Evolutionary conservation across 2,329 filamentous ascomycete genomes (phyloP).

Genomic region (Ophiobolus disseminans): DNA sequence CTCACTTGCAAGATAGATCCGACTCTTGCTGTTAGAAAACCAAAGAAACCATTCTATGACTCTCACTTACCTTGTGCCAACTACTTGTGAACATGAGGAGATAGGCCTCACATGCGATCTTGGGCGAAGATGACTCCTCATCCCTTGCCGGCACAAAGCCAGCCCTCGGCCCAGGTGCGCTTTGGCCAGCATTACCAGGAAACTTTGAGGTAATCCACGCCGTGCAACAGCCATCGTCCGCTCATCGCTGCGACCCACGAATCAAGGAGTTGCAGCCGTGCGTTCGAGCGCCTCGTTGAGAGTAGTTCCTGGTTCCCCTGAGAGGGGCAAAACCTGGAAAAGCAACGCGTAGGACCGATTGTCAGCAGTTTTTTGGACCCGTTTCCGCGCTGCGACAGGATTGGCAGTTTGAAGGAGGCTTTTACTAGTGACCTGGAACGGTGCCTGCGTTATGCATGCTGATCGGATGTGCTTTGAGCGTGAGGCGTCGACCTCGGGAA

Average conservation of each 20-base stretch:
- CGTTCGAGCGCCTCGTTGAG: constrained; percentile 17
- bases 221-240: constrained; percentile 38
- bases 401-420: constrained; percentile 8
- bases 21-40: neutral
- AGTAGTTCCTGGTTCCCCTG: constrained; percentile 37
- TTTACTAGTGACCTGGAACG: constrained; percentile 10
- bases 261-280: constrained; percentile 29
- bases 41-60: neutral
- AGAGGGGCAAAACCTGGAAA: constrained; percentile 28
- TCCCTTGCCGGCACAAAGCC: constrained; percentile 29
- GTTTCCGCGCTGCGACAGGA: constrained; percentile 22
- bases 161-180: constrained; percentile 29
- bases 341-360: constrained; percentile 13
- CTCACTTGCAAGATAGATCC: constrained; percentile 7
- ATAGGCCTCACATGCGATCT: too few relatives aligned
- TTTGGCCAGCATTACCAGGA: constrained; percentile 34
- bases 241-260: constrained; percentile 31
- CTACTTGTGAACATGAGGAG: constrained; percentile 2
- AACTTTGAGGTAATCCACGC: constrained; percentile 32
- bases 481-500: too few relatives aligned
- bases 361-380: constrained; percentile 25
- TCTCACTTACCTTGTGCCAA: neutral
- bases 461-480: too few relatives aligned
- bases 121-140: constrained; percentile 26
- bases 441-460: too few relatives aligned